Evolutionary conservation across 164 flowering plant genomes (phyloP), one percentile per base, ranked within the genome.

Genomic region (Vitis rotundifolia): DNA sequence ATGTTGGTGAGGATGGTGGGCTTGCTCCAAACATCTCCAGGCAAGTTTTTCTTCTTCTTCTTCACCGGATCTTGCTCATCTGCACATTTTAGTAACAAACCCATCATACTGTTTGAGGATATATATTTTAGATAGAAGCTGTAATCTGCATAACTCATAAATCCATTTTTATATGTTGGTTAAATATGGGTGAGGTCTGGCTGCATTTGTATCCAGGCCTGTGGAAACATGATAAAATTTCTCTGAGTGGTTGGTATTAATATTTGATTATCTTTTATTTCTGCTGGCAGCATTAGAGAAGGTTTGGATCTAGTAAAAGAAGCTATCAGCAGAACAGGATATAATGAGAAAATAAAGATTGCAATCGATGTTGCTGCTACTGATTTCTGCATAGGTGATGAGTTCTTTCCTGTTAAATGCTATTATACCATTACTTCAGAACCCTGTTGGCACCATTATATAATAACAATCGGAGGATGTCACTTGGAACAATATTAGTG

Each of bases 1-100:
- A 88, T 82, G 97, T 96, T 73, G 94, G 97, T 64, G 97, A 91
- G 77, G 97, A 85, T 79, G 99, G 98, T 78, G 98, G 98, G 65
- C 85, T 89, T 78, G 89, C 94, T 78, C 99, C 97, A 70, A 84
- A 90, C 73, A 85, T 91, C 66, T 91, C 98, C 60, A 91, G 94
- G 99, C 79, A 86, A 76, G 86, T 72, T 13, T 61, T 22, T 63
- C 22, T 11, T 47, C 44, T 11, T 47, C 44, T 37, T 37, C 44
- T 37, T 37, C 44, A 37, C 44, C 0, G 5, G 44, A 37, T 37
- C 5, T 37, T 37, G 44, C 53, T 47, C 49, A 4, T 55, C 9
- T 53, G 16, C 56, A 0, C 56, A 8, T 53, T 53, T 53, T 37
- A 37, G 44, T 37, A 37, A 37, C 44, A 37, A 37, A 3, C 7